Conservation (phyloP, 345 rosid species). For the Hirschfeldia incana region DNA sequence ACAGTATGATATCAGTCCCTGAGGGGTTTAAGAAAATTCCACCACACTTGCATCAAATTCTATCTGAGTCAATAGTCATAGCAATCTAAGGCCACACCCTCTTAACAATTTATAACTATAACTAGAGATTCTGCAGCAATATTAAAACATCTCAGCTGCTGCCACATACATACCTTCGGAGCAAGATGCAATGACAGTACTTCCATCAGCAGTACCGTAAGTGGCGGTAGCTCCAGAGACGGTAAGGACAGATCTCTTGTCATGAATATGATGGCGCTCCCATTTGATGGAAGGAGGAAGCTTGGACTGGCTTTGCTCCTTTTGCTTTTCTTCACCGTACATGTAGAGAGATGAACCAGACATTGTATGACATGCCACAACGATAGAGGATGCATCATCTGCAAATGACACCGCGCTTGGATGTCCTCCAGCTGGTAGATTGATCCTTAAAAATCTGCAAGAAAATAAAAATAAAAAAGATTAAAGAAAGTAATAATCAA, state of each 20-base stretch:
- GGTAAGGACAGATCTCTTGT: slow-evolving; percentile 56
- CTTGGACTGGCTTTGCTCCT: slow-evolving; percentile 53
- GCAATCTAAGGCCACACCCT: slow-evolving; percentile 2
- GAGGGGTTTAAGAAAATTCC: background rate
- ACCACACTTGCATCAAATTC: background rate
- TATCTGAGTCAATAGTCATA: background rate
- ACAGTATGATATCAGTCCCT: slow-evolving; percentile 93
- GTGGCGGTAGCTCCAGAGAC: slow-evolving; percentile 73
- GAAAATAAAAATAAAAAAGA: no score
- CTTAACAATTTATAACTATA: background rate
- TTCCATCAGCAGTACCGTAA: slow-evolving; percentile 90
- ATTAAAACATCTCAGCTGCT: no score
- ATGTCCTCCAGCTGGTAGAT: slow-evolving; percentile 85
- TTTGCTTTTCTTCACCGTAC: slow-evolving; percentile 84
- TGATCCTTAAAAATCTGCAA: slow-evolving; percentile 73
- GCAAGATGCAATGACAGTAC: slow-evolving; percentile 77
- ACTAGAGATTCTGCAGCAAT: background rate
- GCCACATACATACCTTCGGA: slow-evolving; percentile 64
- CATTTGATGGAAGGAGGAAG: slow-evolving; percentile 90
- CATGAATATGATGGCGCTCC: slow-evolving; percentile 82
- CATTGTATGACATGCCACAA: slow-evolving; percentile 66
- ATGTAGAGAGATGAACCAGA: slow-evolving; percentile 74
- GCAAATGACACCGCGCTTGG: slow-evolving; percentile 75
- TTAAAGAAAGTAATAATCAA: background rate
- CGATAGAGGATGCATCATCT: slow-evolving; percentile 76